Base-by-base conservation (phyloP, 2,329 filamentous ascomycete genomes). In the Aspergillus persii region DNA sequence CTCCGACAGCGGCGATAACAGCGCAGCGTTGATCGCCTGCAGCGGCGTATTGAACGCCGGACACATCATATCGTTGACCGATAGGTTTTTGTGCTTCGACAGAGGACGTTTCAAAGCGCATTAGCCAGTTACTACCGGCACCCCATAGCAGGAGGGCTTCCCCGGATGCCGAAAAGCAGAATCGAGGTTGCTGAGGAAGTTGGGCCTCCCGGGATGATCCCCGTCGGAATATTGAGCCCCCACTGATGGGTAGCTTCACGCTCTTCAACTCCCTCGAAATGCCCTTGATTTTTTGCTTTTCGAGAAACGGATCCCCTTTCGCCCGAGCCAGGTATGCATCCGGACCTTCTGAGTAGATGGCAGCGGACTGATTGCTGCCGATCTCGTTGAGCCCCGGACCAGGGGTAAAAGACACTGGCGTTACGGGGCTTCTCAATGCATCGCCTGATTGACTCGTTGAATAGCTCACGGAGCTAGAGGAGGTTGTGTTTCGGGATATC, bases 1-100 rank as follows among this genome's bases (percentile, higher is more conserved):
- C 63, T 57, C 66, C 67, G 56, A 58, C 64, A 12, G 65, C 56
- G 48, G 68, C 63, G 48, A 76, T 66, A 4, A 74, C 60, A 8
- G 70, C 73, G 57, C 71, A 75, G 53, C 69, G 69, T 51, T 68
- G 66, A 50, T 72, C 66, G 11, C 73, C 73, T 39, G 69, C 70
- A 7, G 72, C 72, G 36, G 65, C 71, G 53, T 68, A 67, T 56
- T 74, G 71, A 7, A 74, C 68, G 3, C 66, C 63, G 4, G 68
- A 57, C n/a, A 71, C 63, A 57, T 73, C 71, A 51, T 74, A 75
- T 52, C 61, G 69, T 50, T 71, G 70, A 8, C 68, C 63, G 55
- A 70, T 69, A 4, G 67, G 68, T 8, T 63, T 65, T 7, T 66
- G 64, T 3, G 68, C 60, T 36, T 71, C 66, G 8, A 67, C 64